Evolutionary conservation across 495 filamentous ascomycete genomes (phyloP).

Genomic region (Penicillium tannophilum): DNA sequence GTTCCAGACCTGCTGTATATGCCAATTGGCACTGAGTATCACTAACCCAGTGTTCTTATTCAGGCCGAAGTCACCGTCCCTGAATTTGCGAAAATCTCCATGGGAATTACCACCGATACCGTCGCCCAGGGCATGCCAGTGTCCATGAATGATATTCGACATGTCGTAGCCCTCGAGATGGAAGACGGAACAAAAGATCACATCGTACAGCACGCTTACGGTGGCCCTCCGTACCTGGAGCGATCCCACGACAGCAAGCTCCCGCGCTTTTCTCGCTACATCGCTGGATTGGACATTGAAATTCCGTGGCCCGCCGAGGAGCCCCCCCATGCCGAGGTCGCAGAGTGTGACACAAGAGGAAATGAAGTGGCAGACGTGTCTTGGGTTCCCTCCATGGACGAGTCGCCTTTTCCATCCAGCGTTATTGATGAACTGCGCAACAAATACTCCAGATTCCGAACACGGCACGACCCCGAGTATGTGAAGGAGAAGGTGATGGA

Average conservation of each 20-base stretch:
- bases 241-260: conserved; percentile 34
- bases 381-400: conserved; percentile 72
- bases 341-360: conserved; percentile 64
- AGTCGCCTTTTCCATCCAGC: conserved; percentile 73
- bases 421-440: conserved; percentile 88
- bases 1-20: conserved; percentile 17
- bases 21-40: not conserved
- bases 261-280: conserved; percentile 45
- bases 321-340: conserved; percentile 45
- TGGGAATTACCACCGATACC: conserved; percentile 44
- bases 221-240: conserved; percentile 37
- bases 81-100: conserved; percentile 48
- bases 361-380: conserved; percentile 74
- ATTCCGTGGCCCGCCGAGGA: conserved; percentile 74
- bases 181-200: conserved; percentile 67
- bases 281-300: conserved; percentile 48
- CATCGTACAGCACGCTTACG: conserved; percentile 68
- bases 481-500: conserved; percentile 55
- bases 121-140: conserved; percentile 53
- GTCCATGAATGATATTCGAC: conserved; percentile 69
- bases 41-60: conserved; percentile 14
- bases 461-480: conserved; percentile 68
- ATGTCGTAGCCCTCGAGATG: conserved; percentile 74
- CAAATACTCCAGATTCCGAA: conserved; percentile 82
- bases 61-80: conserved; percentile 63